A percentile compares a stretch with the other conserved stretches of the same genome.
Evolutionary conservation across 139 green algal species (phyloP).

Genomic region (Closterium sp.): DNA sequence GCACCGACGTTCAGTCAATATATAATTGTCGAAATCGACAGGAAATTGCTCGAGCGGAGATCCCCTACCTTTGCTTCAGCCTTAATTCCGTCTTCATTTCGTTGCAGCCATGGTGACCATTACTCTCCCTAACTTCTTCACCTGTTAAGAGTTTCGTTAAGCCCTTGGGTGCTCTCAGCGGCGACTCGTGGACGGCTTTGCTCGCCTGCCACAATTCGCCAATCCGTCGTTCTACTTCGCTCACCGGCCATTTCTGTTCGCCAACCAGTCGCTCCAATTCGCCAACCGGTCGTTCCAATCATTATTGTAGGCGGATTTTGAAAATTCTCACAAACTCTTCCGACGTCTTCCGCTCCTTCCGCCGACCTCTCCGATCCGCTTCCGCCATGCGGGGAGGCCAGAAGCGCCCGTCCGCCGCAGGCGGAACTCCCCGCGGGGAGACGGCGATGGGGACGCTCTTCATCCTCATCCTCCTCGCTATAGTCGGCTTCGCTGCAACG

Average conservation of each 20-base stretch:
- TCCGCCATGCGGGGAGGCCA: neutral
- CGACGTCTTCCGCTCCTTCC: neutral
- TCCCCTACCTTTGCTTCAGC: too few relatives aligned
- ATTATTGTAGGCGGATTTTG: too few relatives aligned
- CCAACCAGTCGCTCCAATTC: neutral
- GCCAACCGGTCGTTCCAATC: neutral
- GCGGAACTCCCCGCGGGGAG: neutral
- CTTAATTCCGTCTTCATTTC: too few relatives aligned
- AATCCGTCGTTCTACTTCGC: neutral
- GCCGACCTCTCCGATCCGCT: neutral
- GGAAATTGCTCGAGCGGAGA: too few relatives aligned
- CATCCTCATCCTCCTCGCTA: conserved; percentile 3
- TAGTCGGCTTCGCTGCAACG: conserved; percentile 6
- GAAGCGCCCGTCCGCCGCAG: neutral
- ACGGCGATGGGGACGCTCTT: neutral
- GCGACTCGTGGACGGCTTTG: neutral
- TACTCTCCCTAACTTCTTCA: neutral
- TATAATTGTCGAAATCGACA: too few relatives aligned
- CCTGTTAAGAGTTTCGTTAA: neutral
- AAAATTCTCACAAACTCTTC: neutral
- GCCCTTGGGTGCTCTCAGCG: neutral
- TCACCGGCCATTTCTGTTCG: neutral
- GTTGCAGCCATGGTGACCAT: too few relatives aligned
- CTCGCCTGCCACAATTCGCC: neutral
- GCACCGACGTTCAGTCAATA: too few relatives aligned